phyloP scores from a whole-genome alignment of 495 filamentous ascomycete species.

The Amniculicola lignicola region DNA sequence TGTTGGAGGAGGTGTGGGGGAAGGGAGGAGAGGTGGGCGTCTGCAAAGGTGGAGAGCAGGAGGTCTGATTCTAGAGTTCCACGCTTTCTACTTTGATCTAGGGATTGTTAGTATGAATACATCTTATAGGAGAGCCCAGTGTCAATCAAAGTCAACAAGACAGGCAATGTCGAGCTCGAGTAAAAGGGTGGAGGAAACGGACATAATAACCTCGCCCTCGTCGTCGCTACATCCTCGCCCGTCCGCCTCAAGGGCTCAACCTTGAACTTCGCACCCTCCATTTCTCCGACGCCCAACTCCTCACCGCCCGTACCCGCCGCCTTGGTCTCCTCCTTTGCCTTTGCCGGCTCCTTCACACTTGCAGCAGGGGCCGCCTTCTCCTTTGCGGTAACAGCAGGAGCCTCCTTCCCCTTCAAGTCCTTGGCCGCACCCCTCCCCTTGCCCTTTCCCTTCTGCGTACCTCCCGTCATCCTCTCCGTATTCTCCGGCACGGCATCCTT shows the following conservation, averaged over 20 bases:
- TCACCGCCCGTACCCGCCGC: slow-evolving; percentile 40
- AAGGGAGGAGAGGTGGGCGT: slow-evolving; percentile 72
- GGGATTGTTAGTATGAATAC: not conserved
- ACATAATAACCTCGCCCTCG: slow-evolving; percentile 87
- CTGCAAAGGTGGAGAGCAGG: slow-evolving; percentile 92
- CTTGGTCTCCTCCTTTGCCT: not conserved
- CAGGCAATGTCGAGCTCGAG: not conserved
- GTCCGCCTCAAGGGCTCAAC: slow-evolving; percentile 80
- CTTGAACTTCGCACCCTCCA: slow-evolving; percentile 82
- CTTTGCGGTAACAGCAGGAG: not conserved
- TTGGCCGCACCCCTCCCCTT: not conserved
- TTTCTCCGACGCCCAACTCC: slow-evolving; percentile 86
- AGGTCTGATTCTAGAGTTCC: slow-evolving; percentile 95
- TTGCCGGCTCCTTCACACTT: not conserved
- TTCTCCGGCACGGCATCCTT: slow-evolving; percentile 57
- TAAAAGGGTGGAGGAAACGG: slow-evolving; percentile 45
- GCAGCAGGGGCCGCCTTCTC: too few relatives aligned
- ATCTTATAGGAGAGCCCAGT: not conserved
- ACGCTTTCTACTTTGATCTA: slow-evolving; percentile 95
- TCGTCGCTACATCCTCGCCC: slow-evolving; percentile 78
- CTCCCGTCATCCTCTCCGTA: slow-evolving; percentile 60
- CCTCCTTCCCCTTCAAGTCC: not conserved
- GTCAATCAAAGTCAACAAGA: not conserved
- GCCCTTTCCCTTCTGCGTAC: slow-evolving; percentile 44
- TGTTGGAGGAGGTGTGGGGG: slow-evolving; percentile 66